Base-by-base conservation (phyloP, 768 basidiomycete genomes). In the Kwoniella dejecticola region DNA sequence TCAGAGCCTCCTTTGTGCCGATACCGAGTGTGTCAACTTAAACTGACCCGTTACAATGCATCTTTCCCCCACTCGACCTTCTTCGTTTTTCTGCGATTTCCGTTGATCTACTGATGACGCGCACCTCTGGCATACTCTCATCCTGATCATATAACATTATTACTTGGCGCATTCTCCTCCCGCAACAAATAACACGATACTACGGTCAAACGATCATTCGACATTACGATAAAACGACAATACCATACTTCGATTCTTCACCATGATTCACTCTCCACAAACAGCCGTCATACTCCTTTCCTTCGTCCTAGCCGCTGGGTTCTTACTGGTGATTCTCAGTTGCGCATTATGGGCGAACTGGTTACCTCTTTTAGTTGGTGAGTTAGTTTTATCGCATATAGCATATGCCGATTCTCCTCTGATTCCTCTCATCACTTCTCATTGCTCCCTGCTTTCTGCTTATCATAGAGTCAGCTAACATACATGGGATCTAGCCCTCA, bases 271-370 rank as follows among this genome's bases (percentile, higher is more conserved):
- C 11, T 11, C 15, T 1, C 38, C 47, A 40, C 50, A 44, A 48
- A 48, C 76, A 97, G 94, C 92, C 74, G 93, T 98, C 66, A 93
- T 98, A 71, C 83, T 97, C 54, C 87, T 99, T 46, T 94, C 96
- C 1, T 97, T 99, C 81, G 91, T 97, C 54, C 88, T 99, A 50
- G 96, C 96, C 5, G 85, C 95, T 15, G 96, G 96, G n/a, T 99
- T 99, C 82, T 82, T 99, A 60, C 85, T 98, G 75, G 90, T 98
- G 74, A 99, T 99, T 78, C 87, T 99, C 23, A 91, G 91, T 1
- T 98, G 96, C 77, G 96, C 96, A 6, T 82, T 98, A 29, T 98
- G 89, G 88, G 81, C 86, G 13, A 99, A 99, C 78, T 99, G 96
- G 96, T 83, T 98, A 21, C 96, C 96, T 31, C 83, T 99, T 52